Percentiles rank a stretch among this genome's conserved stretches.
Conservation (phyloP, 306 rosid genomes). For the Dicorynia guianensis region DNA sequence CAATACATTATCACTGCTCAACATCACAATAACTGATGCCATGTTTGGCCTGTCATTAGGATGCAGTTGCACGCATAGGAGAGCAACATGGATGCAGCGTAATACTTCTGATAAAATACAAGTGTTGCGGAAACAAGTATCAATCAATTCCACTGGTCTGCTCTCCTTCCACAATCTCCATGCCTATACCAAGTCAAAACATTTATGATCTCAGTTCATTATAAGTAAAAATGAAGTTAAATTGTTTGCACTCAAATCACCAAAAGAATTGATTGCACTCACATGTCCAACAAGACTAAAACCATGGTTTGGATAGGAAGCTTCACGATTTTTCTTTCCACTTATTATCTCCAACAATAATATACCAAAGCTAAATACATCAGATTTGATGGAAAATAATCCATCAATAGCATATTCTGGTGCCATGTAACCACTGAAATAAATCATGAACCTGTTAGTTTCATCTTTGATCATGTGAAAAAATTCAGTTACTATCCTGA, state of each 20-base stretch:
- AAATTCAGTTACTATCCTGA: too few species aligned
- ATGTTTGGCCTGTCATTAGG: slow-evolving; percentile 65
- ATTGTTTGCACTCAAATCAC: slow-evolving; percentile 27
- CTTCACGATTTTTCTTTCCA: slow-evolving; percentile 38
- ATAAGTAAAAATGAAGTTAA: neutral
- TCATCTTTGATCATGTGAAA: neutral
- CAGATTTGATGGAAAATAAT: slow-evolving; percentile 36
- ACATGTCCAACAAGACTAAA: slow-evolving; percentile 42
- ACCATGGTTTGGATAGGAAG: neutral
- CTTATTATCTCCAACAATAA: slow-evolving; percentile 39
- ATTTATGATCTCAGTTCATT: neutral
- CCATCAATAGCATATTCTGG: slow-evolving; percentile 37
- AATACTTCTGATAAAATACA: slow-evolving; percentile 18
- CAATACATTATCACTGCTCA: slow-evolving; percentile 50
- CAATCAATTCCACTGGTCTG: slow-evolving; percentile 34
- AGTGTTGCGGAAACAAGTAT: slow-evolving; percentile 29
- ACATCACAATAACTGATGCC: slow-evolving; percentile 54
- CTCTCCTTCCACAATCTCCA: slow-evolving; percentile 45
- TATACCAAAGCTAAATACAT: slow-evolving; percentile 42
- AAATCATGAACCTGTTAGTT: neutral
- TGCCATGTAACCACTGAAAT: slow-evolving; percentile 43
- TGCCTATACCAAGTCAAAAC: slow-evolving; percentile 28
- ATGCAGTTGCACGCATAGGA: slow-evolving; percentile 58
- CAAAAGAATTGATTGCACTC: too few species aligned
- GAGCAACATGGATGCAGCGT: slow-evolving; percentile 59